Percentiles rank a stretch among this genome's conserved stretches.
These are phyloP conservation scores for Phialophora macrospora DNA, from an alignment of 2,329 filamentous ascomycete genomes.

Conservation along the genomic window DNA sequence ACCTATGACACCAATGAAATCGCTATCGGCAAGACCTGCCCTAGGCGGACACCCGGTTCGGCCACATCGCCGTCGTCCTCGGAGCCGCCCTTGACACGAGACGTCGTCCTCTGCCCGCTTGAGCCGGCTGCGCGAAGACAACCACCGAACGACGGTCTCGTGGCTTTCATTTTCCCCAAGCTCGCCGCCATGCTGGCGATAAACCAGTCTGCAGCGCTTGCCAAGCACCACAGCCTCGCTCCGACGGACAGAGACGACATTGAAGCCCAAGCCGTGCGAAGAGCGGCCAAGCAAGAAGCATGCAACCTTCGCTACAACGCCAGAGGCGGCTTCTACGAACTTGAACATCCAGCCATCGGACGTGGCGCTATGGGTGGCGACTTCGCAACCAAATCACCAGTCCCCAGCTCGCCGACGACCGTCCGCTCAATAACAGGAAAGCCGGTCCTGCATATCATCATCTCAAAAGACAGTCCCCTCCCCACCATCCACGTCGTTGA, in stretches of 20 bases:
- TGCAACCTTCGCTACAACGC: slow-evolving; percentile 53
- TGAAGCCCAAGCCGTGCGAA: slow-evolving; percentile 51
- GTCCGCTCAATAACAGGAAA: slow-evolving; percentile 27
- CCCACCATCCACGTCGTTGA: slow-evolving; percentile 48
- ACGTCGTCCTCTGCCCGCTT: slow-evolving; percentile 52
- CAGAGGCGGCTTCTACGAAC: slow-evolving; percentile 49
- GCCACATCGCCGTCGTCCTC: background rate
- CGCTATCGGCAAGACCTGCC: slow-evolving; percentile 49
- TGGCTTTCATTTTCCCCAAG: slow-evolving; percentile 55
- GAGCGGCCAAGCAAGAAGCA: slow-evolving; percentile 53
- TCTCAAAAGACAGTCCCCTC: slow-evolving; percentile 46
- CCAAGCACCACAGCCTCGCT: slow-evolving; percentile 48
- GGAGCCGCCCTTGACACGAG: slow-evolving; percentile 47
- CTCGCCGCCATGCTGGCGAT: slow-evolving; percentile 56
- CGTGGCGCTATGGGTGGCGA: slow-evolving; percentile 35
- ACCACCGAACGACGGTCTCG: slow-evolving; percentile 50
- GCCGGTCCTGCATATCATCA: slow-evolving; percentile 48
- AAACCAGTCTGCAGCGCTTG: slow-evolving; percentile 51
- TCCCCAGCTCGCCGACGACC: slow-evolving; percentile 18
- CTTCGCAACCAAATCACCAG: slow-evolving; percentile 27
- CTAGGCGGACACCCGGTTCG: slow-evolving; percentile 35
- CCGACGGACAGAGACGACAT: slow-evolving; percentile 50
- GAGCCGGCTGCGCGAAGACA: slow-evolving; percentile 47
- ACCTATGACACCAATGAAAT: slow-evolving; percentile 51
- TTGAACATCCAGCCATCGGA: slow-evolving; percentile 53